Evolutionary conservation across 306 rosid species (phyloP), one percentile per base, ranked within the genome.

Genomic region (Elaeagnus macrophylla): DNA sequence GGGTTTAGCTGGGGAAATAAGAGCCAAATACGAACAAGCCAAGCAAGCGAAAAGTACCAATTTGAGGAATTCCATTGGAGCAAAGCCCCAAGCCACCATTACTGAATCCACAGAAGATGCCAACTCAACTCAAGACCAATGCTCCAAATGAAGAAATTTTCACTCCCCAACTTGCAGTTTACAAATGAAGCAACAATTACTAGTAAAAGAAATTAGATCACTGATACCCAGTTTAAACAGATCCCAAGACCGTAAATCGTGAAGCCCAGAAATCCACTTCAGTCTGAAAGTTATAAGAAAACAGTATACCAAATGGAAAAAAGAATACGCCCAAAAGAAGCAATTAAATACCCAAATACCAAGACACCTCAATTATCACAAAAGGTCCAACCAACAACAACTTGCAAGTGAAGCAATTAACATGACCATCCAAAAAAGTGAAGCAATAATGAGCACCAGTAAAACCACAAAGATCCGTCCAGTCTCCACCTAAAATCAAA

Each of bases 371-470:
- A 66, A 65, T 56, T 63, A 74, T 63, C 67, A 48, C 67, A 66
- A 61, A 47, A 69, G 72, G 59, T 70, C 72, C 14, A 64, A 79
- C 69, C 47, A 69, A 65, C 64, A 67, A 72, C 79, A 79, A 79
- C 86, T 83, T 80, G 81, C 56, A 64, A 39, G 55, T 38, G 79
- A 80, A 74, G 86, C 86, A 83, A 77, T 49, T 62, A 69, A 67
- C 67, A 66, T 55, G 63, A 41, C 39, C 75, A 69, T 60, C 8
- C 1, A 54, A 69, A 68, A 72, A 73, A 78, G 73, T 66, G 66
- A 62, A 59, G 72, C 51, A 61, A 61, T 52, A 65, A 74, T 74
- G 66, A 74, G 69, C 56, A 57, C 66, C 54, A 60, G 71, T 47
- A 60, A 62, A 63, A 56, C 57, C 49, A 54, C 60, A 55, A 60